Percentiles rank a stretch among this genome's conserved stretches.
These are phyloP conservation scores for Cyamopsis tetragonoloba DNA, from an alignment of 306 rosid genomes.

Conservation along the genomic window DNA sequence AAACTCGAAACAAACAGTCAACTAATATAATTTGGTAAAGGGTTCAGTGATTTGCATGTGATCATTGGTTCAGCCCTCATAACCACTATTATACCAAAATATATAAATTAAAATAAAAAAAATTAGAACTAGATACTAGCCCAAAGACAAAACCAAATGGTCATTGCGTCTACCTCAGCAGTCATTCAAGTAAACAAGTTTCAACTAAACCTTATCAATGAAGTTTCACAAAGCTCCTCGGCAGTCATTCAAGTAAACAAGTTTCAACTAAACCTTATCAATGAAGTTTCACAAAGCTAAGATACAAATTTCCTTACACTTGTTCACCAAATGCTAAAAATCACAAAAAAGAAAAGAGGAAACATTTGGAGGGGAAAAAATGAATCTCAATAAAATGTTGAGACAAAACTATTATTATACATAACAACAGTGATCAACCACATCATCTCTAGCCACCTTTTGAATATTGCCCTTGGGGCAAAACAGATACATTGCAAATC, in stretches of 20 bases:
- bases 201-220: conserved; percentile 17
- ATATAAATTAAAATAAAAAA: too few species aligned
- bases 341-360: conserved; percentile 11
- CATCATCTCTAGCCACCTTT: conserved; percentile 21
- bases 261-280: conserved; percentile 21
- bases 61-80: too few species aligned
- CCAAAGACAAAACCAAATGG: not conserved
- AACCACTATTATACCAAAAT: too few species aligned
- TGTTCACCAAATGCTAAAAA: conserved; percentile 17
- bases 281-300: conserved; percentile 20
- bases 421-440: conserved; percentile 25
- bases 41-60: too few species aligned
- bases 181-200: conserved; percentile 10
- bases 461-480: conserved; percentile 29
- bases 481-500: conserved; percentile 13
- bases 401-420: conserved; percentile 34
- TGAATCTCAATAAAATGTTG: conserved; percentile 31
- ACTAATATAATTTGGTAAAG: too few species aligned
- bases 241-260: conserved; percentile 5
- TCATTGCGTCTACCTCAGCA: not conserved
- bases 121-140: not conserved
- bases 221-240: conserved; percentile 17
- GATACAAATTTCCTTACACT: conserved; percentile 27
- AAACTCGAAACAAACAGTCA: too few species aligned
- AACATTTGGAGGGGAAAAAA: conserved; percentile 26